Evolutionary conservation across 139 green algal genomes (phyloP).

Genomic region (Spirogloea muscicola): DNA sequence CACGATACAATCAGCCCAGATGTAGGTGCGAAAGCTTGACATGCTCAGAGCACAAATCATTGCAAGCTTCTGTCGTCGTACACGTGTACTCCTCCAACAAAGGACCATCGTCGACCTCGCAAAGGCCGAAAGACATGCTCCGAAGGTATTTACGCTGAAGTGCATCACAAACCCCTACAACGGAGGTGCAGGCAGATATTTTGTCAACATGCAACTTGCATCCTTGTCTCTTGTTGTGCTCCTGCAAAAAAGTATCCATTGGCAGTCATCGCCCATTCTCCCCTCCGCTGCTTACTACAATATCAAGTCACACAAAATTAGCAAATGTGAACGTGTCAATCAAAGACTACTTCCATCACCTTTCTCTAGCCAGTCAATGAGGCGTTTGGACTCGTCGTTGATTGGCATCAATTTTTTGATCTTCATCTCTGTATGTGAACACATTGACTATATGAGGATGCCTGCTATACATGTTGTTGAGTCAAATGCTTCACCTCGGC

Average conservation of each 20-base stretch:
- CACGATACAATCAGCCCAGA: too few relatives aligned
- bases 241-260: too few relatives aligned
- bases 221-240: too few relatives aligned
- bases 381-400: conserved; percentile 19
- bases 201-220: neutral
- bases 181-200: neutral
- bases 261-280: too few relatives aligned
- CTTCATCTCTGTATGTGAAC: conserved; percentile 30
- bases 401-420: conserved; percentile 46
- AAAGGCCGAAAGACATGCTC: conserved; percentile 38
- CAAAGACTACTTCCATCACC: conserved; percentile 16
- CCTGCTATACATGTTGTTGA: too few relatives aligned
- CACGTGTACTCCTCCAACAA: conserved; percentile 44
- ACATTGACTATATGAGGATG: too few relatives aligned
- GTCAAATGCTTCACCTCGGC: too few relatives aligned
- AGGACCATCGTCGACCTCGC: conserved; percentile 8
- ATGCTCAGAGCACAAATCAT: too few relatives aligned
- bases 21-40: too few relatives aligned
- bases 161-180: conserved; percentile 37
- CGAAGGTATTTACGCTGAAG: conserved; percentile 42
- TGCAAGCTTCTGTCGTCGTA: too few relatives aligned
- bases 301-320: neutral
- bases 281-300: too few relatives aligned
- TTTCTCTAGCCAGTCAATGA: conserved; percentile 50
- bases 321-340: neutral